Evolutionary conservation across 805 yeast genomes (phyloP), one percentile per base, ranked within the genome.

Genomic region (Wickerhamiella azyma): DNA sequence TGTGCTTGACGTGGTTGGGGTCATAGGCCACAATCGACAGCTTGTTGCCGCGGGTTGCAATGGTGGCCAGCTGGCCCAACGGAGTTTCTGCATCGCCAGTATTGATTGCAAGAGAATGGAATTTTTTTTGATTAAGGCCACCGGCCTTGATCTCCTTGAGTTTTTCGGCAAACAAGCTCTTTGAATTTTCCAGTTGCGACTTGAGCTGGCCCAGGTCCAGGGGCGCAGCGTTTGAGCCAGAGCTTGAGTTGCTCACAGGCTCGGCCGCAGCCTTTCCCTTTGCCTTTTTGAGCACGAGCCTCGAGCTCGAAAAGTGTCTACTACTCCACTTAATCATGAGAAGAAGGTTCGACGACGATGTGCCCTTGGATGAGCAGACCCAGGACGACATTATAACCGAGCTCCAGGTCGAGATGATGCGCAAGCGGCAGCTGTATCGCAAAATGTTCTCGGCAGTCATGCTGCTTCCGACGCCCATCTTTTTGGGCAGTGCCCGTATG

Each of bases 11-110:
- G 53, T 83, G 72, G 43, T 70, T 71, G 6, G 94, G 94, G 57
- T 89, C 96, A 61, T 81, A 89, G 0, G 95, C 85, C n/a, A 89
- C 75, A 28, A 74, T 63, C 44, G 85, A 67, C 53, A 26, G 77
- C 68, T 54, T 55, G 48, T 53, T 55, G 30, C 61, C 64, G 13
- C 64, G 56, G 26, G 57, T 50, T 36, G 58, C 60, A n/a, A 63
- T 52, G 17, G 64, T 62, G n/a, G 64, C 63, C 13, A 63, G 39
- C 26, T 40, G 32, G 2, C 76, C 72, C 58, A 80, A 81, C 2
- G 70, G 70, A 1, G 58, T 60, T 43, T 70, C 67, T 11, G 72
- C 67, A 37, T 72, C 70, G 30, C 69, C 71, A 2, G 74, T 55
- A 14, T 67, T 65, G 14, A 89, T 71, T 36, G 60, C 60, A 48